Evolutionary conservation across 208 protist genomes (phyloP), one percentile per base, ranked within the genome.

Genomic region (Tetramitus jugosus): DNA sequence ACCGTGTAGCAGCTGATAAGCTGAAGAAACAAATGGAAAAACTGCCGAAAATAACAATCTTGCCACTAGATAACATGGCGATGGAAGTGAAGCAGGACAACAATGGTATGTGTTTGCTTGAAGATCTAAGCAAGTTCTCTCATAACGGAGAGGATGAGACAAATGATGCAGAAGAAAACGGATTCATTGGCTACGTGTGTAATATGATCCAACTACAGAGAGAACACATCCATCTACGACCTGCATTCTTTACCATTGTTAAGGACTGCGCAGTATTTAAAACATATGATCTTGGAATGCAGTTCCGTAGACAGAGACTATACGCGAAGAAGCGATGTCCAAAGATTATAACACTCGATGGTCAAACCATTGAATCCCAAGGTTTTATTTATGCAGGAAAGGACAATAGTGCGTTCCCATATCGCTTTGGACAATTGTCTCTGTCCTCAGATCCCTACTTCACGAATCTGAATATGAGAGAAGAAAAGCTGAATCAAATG

Each of bases 341-440:
- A 42, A 49, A 33, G 10, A 71, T 71, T n/a, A 8, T 71, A 17
- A 49, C 39, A n/a, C 6, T 71, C 0, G 64, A 42, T 71, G 64
- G 64, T 23, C 39, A 71, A 13, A 17, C 20, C n/a, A 35, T 71
- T n/a, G 64, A 71, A 46, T 6, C 13, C 23, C 43, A 13, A 20
- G 64, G 64, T 17, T 20, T 71, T n/a, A n/a, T 71, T 23, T 71
- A 71, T 31, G 64, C 23, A n/a, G 64, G 64, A 35, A 13, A 10
- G 20, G 49, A 71, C 26, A 3, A 10, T 2, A 33, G n/a, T 14
- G 10, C 39, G 29, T n/a, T n/a, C n/a, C 13, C 10, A 49, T 10
- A 14, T n/a, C 14, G 64, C n/a, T 71, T 71, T 46, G 64, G 64
- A 17, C 39, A 42, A 42, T n/a, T 39, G 6, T 40, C 64, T 35